phyloP scores from a whole-genome alignment of 495 filamentous ascomycete genomes.

The Penicillium cataractarum region DNA sequence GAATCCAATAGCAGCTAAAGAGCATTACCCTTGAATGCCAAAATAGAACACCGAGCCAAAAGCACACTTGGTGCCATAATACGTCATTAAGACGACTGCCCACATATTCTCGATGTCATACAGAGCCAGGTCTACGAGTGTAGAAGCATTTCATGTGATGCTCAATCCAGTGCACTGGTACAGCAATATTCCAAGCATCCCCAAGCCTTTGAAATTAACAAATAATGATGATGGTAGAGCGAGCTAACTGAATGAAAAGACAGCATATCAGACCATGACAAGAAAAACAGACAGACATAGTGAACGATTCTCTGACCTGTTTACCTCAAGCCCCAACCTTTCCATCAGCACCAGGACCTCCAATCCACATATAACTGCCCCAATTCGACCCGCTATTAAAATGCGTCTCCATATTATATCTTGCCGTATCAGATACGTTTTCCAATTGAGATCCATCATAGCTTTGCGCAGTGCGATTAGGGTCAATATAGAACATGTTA shows the following conservation, averaged over 20 bases:
- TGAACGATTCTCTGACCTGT: neutral
- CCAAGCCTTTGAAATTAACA: too few species aligned
- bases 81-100: too few species aligned
- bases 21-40: neutral
- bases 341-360: neutral
- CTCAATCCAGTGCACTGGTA: neutral
- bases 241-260: neutral
- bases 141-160: neutral
- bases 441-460: neutral
- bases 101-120: neutral
- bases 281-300: neutral
- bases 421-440: neutral
- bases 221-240: too few species aligned
- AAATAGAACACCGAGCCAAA: neutral
- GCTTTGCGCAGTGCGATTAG: neutral
- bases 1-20: neutral
- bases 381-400: neutral
- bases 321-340: neutral
- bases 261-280: too few species aligned
- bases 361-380: neutral
- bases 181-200: too few species aligned
- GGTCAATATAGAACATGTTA: neutral
- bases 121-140: neutral
- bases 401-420: neutral
- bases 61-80: too few species aligned